Evolutionary conservation across 2,329 filamentous ascomycete genomes (phyloP).

Genomic region (Metarhizium robertsii): DNA sequence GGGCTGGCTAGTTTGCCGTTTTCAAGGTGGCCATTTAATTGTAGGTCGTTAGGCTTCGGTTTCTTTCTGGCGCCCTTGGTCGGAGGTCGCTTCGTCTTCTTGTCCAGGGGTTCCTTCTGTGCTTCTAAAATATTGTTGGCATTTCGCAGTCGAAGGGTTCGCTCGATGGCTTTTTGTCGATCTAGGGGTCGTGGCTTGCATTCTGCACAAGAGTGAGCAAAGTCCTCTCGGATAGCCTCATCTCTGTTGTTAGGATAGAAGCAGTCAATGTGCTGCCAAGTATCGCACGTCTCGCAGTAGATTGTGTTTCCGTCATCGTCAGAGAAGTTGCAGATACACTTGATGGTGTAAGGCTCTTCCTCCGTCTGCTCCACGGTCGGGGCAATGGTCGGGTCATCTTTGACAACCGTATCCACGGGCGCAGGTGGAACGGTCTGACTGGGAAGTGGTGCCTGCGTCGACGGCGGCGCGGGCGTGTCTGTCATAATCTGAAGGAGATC

Average conservation of each 20-base stretch:
- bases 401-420: conserved; percentile 20
- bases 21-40: conserved; percentile 49
- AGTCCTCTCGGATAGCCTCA: conserved; percentile 60
- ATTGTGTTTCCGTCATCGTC: conserved; percentile 98
- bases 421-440: conserved; percentile 39
- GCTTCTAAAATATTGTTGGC: conserved; percentile 22
- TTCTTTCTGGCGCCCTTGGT: conserved; percentile 87
- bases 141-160: conserved; percentile 50
- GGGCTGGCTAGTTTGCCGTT: conserved; percentile 37
- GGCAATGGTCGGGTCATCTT: conserved; percentile 26
- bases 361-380: conserved; percentile 45
- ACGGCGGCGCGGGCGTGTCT: conserved; percentile 44
- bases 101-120: conserved; percentile 42
- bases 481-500: conserved; percentile 50
- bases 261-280: conserved; percentile 97
- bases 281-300: conserved; percentile 89
- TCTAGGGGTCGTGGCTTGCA: conserved; percentile 75
- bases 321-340: conserved; percentile 89
- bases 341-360: conserved; percentile 88
- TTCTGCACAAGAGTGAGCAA: conserved; percentile 79
- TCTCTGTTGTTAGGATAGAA: conserved; percentile 73
- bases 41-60: conserved; percentile 58
- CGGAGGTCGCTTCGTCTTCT: conserved; percentile 64
- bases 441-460: conserved; percentile 46
- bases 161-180: conserved; percentile 62